These are phyloP conservation scores for Calocera cornea DNA, from an alignment of 768 basidiomycete species.

Conservation along the genomic window DNA sequence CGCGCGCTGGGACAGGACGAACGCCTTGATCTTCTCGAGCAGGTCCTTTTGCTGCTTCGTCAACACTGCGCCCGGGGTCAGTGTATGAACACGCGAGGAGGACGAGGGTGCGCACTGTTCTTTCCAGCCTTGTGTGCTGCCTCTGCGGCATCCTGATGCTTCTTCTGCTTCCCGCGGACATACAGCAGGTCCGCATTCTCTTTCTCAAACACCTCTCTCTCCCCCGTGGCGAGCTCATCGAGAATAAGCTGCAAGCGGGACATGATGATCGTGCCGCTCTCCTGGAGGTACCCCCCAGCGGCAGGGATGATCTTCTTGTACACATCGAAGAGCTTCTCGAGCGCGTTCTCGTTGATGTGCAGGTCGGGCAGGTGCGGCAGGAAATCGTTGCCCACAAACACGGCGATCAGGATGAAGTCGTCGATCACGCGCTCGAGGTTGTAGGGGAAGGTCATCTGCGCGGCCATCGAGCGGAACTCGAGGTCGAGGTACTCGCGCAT, in stretches of 20 bases:
- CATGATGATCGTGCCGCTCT: conserved; percentile 68
- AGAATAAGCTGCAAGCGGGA: conserved; percentile 72
- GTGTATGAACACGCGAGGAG: not conserved
- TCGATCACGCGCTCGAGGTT: conserved; percentile 90
- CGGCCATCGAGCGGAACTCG: conserved; percentile 58
- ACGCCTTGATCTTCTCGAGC: conserved; percentile 63
- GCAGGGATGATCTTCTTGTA: conserved; percentile 81
- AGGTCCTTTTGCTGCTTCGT: conserved; percentile 62
- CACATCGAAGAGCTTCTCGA: conserved; percentile 85
- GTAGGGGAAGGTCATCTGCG: conserved; percentile 57
- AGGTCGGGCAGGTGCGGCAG: conserved; percentile 89
- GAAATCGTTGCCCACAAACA: conserved; percentile 97
- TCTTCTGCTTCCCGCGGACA: conserved; percentile 86
- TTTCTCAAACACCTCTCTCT: conserved; percentile 80
- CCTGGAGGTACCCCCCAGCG: conserved; percentile 82
- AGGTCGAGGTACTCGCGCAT: conserved; percentile 96
- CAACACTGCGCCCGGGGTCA: conserved; percentile 35
- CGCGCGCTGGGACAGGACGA: conserved; percentile 42
- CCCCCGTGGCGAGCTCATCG: conserved; percentile 78
- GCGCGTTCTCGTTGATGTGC: conserved; percentile 93
- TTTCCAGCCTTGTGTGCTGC: conserved; percentile 40
- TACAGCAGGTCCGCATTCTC: conserved; percentile 82
- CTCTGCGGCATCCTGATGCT: conserved; percentile 54
- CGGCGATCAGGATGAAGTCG: conserved; percentile 91
- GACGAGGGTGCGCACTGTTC: conserved; percentile 39